These are phyloP conservation scores for Aspergillus hortae DNA, from an alignment of 2,329 filamentous ascomycete species.

Conservation along the genomic window DNA sequence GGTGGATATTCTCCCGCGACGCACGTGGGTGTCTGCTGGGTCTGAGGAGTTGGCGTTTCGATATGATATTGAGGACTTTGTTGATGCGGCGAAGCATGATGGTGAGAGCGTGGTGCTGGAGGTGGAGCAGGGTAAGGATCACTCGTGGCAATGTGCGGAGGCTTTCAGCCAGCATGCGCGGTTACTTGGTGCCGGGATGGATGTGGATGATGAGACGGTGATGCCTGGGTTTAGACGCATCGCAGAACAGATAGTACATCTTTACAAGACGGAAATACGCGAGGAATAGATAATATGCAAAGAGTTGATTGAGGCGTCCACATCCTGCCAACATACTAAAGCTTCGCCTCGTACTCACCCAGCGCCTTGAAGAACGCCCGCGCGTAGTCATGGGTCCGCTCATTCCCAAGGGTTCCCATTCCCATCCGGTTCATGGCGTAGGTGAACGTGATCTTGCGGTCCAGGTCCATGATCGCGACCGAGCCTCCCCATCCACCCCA, in stretches of 20 bases:
- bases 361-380: conserved; percentile 27
- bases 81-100: conserved; percentile 3
- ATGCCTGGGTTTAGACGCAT: neutral
- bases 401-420: conserved; percentile 26
- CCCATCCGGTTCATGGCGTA: conserved; percentile 49
- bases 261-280: no score
- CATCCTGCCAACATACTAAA: neutral
- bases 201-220: neutral
- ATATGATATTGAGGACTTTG: conserved; percentile 15
- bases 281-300: no score
- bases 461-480: conserved; percentile 42
- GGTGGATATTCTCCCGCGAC: conserved; percentile 11
- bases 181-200: conserved; percentile 4
- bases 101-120: conserved; percentile 3
- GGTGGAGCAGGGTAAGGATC: conserved; percentile 7
- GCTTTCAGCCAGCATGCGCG: conserved; percentile 10
- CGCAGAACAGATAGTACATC: neutral
- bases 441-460: conserved; percentile 40
- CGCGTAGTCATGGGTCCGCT: conserved; percentile 26
- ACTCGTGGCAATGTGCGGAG: conserved; percentile 16
- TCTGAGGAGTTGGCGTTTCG: conserved; percentile 13
- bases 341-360: neutral
- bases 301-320: no score
- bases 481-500: conserved; percentile 50
- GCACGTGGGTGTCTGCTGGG: conserved; percentile 13